Conservation (phyloP, 2,329 filamentous ascomycete species). For the Paraphoma chrysanthemicola region DNA sequence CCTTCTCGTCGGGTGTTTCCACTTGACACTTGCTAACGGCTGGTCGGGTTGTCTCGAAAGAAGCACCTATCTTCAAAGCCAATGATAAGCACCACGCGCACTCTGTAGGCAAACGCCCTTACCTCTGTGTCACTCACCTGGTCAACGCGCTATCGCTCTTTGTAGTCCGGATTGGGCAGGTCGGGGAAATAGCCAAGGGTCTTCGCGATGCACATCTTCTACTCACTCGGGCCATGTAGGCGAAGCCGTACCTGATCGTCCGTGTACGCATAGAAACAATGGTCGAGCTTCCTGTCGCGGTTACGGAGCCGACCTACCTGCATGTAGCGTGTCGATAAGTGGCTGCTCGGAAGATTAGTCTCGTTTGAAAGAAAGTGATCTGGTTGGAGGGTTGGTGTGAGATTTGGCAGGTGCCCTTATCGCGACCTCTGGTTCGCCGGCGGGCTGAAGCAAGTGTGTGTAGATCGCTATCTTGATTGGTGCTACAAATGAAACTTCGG, state of each 20-base stretch:
- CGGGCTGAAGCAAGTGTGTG: constrained; percentile 14
- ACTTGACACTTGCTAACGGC: neutral
- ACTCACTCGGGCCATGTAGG: constrained; percentile 15
- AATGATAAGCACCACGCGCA: constrained; percentile 40
- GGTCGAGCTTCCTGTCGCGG: constrained; percentile 36
- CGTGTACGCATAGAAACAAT: constrained; percentile 12
- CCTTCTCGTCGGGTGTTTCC: neutral
- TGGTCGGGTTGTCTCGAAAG: neutral
- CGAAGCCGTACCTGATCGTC: constrained; percentile 29
- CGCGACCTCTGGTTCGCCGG: constrained; percentile 33
- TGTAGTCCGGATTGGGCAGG: constrained; percentile 35
- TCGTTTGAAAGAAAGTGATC: constrained; percentile 18
- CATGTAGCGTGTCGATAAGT: constrained; percentile 19
- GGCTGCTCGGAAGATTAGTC: constrained; percentile 24
- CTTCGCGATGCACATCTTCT: constrained; percentile 22
- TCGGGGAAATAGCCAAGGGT: constrained; percentile 25
- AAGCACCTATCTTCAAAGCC: constrained; percentile 18
- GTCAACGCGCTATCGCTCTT: constrained; percentile 24
- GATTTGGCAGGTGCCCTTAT: constrained; percentile 37
- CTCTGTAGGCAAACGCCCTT: constrained; percentile 9
- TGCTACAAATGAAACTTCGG: constrained; percentile 22
- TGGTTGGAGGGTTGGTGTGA: constrained; percentile 10
- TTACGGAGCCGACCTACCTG: constrained; percentile 37
- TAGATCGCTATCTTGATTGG: constrained; percentile 35
- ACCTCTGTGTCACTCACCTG: constrained; percentile 13